phyloP scores from a whole-genome alignment of 1,139 yeast genomes.

The Zygosaccharomyces pseudobailii region DNA sequence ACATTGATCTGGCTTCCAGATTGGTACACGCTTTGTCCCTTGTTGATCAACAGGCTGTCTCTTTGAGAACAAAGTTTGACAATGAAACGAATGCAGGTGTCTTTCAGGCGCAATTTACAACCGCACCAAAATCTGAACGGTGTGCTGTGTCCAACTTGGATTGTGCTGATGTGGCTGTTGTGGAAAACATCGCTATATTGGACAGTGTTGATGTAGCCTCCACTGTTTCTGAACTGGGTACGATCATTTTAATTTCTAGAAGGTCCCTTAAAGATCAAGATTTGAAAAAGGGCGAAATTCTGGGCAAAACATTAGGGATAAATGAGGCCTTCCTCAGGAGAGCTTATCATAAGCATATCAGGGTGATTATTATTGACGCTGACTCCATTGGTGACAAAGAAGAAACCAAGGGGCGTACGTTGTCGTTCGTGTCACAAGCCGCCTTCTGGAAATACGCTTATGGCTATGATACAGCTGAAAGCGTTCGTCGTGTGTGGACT shows the following conservation, averaged over 20 bases:
- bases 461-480: slow-evolving; percentile 52
- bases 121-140: slow-evolving; percentile 34
- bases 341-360: slow-evolving; percentile 51
- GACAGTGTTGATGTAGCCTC: slow-evolving; percentile 56
- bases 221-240: slow-evolving; percentile 53
- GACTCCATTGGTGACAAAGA: slow-evolving; percentile 55
- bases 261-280: slow-evolving; percentile 24
- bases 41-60: slow-evolving; percentile 51
- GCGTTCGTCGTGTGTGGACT: slow-evolving; percentile 74
- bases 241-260: slow-evolving; percentile 43
- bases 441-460: slow-evolving; percentile 73
- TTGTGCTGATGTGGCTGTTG: slow-evolving; percentile 56
- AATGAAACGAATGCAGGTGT: slow-evolving; percentile 68
- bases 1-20: slow-evolving; percentile 55
- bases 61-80: slow-evolving; percentile 64
- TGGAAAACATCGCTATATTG: slow-evolving; percentile 56
- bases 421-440: slow-evolving; percentile 68
- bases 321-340: slow-evolving; percentile 50
- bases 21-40: slow-evolving; percentile 70
- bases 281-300: slow-evolving; percentile 31
- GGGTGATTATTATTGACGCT: slow-evolving; percentile 53
- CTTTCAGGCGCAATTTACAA: slow-evolving; percentile 69
- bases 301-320: slow-evolving; percentile 43
- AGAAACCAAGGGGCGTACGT: slow-evolving; percentile 73
- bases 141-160: slow-evolving; percentile 41